These are phyloP conservation scores for Trametopsis cervina DNA, from an alignment of 768 basidiomycete genomes.

Conservation along the genomic window DNA sequence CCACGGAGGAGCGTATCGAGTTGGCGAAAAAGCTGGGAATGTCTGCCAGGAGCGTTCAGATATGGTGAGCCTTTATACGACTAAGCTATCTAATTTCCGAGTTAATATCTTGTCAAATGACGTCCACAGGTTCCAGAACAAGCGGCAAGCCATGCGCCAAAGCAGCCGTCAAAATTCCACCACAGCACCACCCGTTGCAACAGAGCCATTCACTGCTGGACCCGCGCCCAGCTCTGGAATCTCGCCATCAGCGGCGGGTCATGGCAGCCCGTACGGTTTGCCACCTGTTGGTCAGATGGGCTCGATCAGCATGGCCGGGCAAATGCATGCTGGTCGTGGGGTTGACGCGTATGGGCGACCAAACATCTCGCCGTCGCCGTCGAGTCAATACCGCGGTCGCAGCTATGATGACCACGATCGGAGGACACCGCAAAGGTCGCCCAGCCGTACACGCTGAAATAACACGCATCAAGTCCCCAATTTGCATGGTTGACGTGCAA, in stretches of 20 bases:
- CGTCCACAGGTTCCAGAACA: slow-evolving; percentile 74
- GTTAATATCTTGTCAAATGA: slow-evolving; percentile 14
- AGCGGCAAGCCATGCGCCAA: slow-evolving; percentile 77
- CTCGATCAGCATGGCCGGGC: slow-evolving; percentile 12
- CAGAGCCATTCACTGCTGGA: slow-evolving; percentile 17
- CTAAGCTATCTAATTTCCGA: slow-evolving; percentile 13
- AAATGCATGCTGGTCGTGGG: slow-evolving; percentile 13
- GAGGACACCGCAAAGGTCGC: slow-evolving; percentile 8
- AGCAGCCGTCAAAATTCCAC: slow-evolving; percentile 58
- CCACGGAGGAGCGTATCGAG: slow-evolving; percentile 77
- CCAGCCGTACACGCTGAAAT: slow-evolving; percentile 12
- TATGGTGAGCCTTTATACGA: slow-evolving; percentile 49
- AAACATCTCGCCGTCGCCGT: slow-evolving; percentile 17
- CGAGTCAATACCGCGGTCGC: slow-evolving; percentile 18
- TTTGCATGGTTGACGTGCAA: not conserved
- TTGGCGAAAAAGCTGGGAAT: slow-evolving; percentile 74
- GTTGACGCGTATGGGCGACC: slow-evolving; percentile 14
- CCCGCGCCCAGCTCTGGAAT: slow-evolving; percentile 14
- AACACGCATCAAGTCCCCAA: slow-evolving; percentile 2
- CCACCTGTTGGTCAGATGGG: slow-evolving; percentile 6
- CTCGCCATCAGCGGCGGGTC: slow-evolving; percentile 4
- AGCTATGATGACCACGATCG: slow-evolving; percentile 20
- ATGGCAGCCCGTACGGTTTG: slow-evolving; percentile 8
- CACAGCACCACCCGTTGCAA: slow-evolving; percentile 27
- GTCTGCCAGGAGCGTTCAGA: slow-evolving; percentile 81